Conservation (phyloP, 164 flowering plant genomes). For the Warburgia ugandensis region DNA sequence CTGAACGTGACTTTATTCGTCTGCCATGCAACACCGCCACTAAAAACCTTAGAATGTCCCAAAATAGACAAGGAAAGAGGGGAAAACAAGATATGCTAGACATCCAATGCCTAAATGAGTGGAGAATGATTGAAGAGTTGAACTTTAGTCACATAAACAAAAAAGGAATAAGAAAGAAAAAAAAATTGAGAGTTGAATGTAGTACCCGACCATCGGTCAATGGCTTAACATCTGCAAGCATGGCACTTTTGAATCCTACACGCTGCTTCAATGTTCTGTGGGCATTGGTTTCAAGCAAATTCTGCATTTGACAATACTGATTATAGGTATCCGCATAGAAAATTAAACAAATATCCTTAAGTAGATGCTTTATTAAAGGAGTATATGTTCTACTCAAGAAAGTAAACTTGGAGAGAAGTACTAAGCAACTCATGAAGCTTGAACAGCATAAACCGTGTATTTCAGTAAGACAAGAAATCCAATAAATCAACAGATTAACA, state of each 20-base stretch:
- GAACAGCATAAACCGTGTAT: not conserved
- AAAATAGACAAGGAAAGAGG: not conserved
- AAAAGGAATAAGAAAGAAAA: not conserved
- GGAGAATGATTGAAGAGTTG: too few relatives aligned
- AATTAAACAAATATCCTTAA: not conserved
- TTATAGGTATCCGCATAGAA: not conserved
- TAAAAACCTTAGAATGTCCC: constrained; percentile 3
- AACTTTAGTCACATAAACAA: not conserved
- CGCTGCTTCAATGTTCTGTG: constrained; percentile 48
- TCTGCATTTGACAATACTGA: constrained; percentile 40
- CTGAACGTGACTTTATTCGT: constrained; percentile 82
- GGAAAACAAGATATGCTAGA: too few relatives aligned
- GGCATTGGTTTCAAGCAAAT: constrained; percentile 46
- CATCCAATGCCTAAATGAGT: too few relatives aligned
- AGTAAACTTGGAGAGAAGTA: not conserved
- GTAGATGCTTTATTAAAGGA: not conserved
- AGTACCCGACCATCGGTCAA: constrained; percentile 85
- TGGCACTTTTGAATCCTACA: constrained; percentile 77
- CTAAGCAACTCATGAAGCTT: not conserved
- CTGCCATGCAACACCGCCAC: constrained; percentile 39
- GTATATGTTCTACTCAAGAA: not conserved
- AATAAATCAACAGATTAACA: not conserved
- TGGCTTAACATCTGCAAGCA: constrained; percentile 76
- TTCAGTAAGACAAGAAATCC: not conserved
- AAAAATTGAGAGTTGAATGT: constrained; percentile 7